Evolutionary conservation across 2,329 filamentous ascomycete species (phyloP), one percentile per base, ranked within the genome.

Genomic region (Spiromastix sp.): DNA sequence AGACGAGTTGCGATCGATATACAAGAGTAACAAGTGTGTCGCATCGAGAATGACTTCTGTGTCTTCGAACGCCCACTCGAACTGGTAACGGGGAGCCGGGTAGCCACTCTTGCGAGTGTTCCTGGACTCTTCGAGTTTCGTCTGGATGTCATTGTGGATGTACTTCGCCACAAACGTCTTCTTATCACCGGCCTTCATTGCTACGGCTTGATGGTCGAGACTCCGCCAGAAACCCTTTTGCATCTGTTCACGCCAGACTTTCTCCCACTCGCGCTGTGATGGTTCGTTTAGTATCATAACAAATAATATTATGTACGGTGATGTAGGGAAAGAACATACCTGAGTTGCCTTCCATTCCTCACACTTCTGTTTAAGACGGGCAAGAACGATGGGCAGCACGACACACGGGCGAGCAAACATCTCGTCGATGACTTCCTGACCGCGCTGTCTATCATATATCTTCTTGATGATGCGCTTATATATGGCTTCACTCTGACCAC

Each of bases 391-490:
- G 0, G 91, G 91, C 2, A 98, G 77, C 3, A 96, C 87, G 25
- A 79, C 79, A 51, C 83, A 87, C 0, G 91, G 91, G 36, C 83
- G 74, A 27, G 71, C 70, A 55, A 93, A 93, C 63, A 98, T 78
- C 51, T 93, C 81, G 33, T 81, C 79, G 37, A 94, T 84, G 30
- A 96, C 86, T 35, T 85, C 79, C 27, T 79, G 77, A 10, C 91
- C 91, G 44, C 78, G 78, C 30, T 94, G 85, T 6, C 74, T 68
- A 12, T 87, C 87, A 48, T 98, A 98, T 9, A 98, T 81, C 64
- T 98, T 98, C 72, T 94, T 95, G 51, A 95, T 81, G 13, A 96
- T 85, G 3, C 91, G 82, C 65, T 93, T 91, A 61, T 95, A 95
- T 51, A 98, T 95, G 1, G 89, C 91, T 43, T 91, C 86, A 60